Conservation (phyloP, 1,284 basidiomycete species). For the Heliocybe sulcata region DNA sequence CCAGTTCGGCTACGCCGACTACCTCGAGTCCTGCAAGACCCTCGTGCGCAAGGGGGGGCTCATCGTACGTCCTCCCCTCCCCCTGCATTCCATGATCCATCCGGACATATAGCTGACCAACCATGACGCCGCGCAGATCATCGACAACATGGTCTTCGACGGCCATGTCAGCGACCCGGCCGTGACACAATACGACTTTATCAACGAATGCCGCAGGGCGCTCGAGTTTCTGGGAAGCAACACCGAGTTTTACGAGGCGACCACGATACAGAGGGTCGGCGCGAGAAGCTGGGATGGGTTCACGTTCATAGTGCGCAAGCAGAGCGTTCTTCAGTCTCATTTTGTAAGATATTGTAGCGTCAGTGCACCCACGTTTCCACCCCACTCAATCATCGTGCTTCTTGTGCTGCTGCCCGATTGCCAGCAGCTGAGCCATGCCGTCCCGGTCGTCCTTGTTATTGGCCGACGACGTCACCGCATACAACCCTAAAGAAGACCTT, state of each 20-base stretch:
- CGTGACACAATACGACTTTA: constrained; percentile 20
- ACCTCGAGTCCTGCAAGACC: constrained; percentile 49
- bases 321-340: too few species aligned
- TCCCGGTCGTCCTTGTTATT: too few species aligned
- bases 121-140: too few species aligned
- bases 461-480: too few species aligned
- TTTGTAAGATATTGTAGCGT: too few species aligned
- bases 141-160: constrained; percentile 55
- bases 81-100: too few species aligned
- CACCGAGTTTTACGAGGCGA: constrained; percentile 48
- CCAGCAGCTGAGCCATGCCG: too few species aligned
- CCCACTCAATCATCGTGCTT: too few species aligned
- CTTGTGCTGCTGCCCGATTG: too few species aligned
- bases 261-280: constrained; percentile 49
- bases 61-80: constrained; percentile 51
- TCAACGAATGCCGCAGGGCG: constrained; percentile 42
- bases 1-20: constrained; percentile 39
- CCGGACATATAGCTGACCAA: too few species aligned
- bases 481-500: too few species aligned
- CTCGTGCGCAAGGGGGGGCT: constrained; percentile 45
- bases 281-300: constrained; percentile 61
- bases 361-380: too few species aligned
- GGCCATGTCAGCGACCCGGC: constrained; percentile 39
- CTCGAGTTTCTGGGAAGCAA: constrained; percentile 42
- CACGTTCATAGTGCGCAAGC: constrained; percentile 22